These are phyloP conservation scores for Xylaria sp. DNA, from an alignment of 2,329 filamentous ascomycete species.

Conservation along the genomic window DNA sequence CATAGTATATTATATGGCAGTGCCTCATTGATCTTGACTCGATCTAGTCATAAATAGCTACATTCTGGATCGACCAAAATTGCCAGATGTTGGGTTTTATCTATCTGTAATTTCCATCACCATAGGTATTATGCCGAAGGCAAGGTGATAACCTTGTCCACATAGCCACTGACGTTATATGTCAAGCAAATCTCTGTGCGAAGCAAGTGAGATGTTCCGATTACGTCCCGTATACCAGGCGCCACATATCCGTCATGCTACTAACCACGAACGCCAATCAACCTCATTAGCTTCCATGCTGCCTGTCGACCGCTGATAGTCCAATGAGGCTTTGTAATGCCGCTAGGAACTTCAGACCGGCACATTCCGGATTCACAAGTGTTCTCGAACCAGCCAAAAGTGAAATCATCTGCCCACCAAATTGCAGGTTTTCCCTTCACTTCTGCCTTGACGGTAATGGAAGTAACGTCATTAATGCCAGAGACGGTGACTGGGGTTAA, in stretches of 20 bases:
- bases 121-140: constrained; percentile 34
- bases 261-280: constrained; percentile 16
- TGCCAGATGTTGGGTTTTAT: constrained; percentile 32
- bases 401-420: constrained; percentile 60
- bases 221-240: background rate
- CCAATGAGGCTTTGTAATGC: constrained; percentile 23
- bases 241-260: background rate
- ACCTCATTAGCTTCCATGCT: constrained; percentile 23
- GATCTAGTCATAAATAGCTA: constrained; percentile 34
- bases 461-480: constrained; percentile 44
- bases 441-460: constrained; percentile 54
- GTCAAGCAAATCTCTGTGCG: constrained; percentile 35
- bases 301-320: constrained; percentile 21
- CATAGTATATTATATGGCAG: background rate
- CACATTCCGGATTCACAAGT: constrained; percentile 45
- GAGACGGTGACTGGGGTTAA: constrained; percentile 39
- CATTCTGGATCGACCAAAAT: constrained; percentile 36
- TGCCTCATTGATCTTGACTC: constrained; percentile 15
- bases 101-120: constrained; percentile 31
- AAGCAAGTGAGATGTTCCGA: constrained; percentile 33
- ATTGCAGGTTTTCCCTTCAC: constrained; percentile 49
- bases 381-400: constrained; percentile 56
- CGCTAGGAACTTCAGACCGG: constrained; percentile 22
- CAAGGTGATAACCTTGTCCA: constrained; percentile 36
- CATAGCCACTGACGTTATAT: constrained; percentile 34